phyloP scores from a whole-genome alignment of 139 green algal genomes.

The Ostreobium quekettii region DNA sequence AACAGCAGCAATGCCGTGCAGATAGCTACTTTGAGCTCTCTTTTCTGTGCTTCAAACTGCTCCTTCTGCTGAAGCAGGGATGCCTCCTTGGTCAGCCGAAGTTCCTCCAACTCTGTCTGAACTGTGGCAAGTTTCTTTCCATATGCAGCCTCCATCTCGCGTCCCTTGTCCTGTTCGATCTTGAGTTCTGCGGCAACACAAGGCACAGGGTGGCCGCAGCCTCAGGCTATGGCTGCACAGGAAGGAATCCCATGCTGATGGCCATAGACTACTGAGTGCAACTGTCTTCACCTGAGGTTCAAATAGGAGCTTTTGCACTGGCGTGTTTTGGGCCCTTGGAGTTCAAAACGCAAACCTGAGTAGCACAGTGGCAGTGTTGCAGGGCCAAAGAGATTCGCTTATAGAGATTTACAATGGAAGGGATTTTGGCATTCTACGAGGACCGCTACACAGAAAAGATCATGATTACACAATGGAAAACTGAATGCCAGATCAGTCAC shows the following conservation, averaged over 20 bases:
- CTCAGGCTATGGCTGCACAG: conserved; percentile 7
- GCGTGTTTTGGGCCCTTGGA: background rate
- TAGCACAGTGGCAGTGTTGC: too few species aligned
- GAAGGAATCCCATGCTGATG: background rate
- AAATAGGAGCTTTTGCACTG: conserved; percentile 17
- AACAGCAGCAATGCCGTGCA: too few species aligned
- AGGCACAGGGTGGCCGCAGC: background rate
- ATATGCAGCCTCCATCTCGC: conserved; percentile 19
- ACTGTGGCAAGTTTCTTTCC: conserved; percentile 20
- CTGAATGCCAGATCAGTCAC: too few species aligned
- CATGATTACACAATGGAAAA: too few species aligned
- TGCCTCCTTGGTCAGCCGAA: conserved; percentile 22
- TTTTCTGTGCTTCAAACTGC: conserved; percentile 22
- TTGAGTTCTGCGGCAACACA: conserved; percentile 16
- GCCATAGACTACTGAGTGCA: too few species aligned
- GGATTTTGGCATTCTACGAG: too few species aligned
- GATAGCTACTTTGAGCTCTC: conserved; percentile 42
- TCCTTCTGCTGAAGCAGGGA: conserved; percentile 33
- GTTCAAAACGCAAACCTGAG: conserved; percentile 14
- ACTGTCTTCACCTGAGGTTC: conserved; percentile 2
- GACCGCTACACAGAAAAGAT: too few species aligned
- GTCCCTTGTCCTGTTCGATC: conserved; percentile 8
- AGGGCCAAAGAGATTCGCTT: too few species aligned
- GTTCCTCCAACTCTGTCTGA: conserved; percentile 28
- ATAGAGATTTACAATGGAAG: too few species aligned